phyloP scores from a whole-genome alignment of 805 yeast species.

The Nakazawaea pomicola region DNA sequence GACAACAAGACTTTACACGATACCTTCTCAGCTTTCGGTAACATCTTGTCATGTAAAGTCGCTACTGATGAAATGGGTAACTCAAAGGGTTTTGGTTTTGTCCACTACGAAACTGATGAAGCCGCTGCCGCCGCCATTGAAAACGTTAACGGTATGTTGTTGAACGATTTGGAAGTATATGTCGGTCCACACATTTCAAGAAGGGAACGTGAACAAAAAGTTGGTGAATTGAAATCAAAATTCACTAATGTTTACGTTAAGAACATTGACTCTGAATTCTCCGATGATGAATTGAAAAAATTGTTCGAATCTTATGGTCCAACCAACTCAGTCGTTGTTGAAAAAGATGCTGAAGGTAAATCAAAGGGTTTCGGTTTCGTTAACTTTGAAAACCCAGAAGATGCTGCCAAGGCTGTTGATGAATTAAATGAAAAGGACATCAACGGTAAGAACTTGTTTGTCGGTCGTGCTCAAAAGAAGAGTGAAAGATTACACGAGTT shows the following conservation, averaged over 20 bases:
- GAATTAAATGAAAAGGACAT: constrained; percentile 83
- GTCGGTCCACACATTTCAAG: constrained; percentile 92
- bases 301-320: constrained; percentile 71
- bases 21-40: constrained; percentile 95
- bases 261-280: constrained; percentile 71
- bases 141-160: constrained; percentile 96
- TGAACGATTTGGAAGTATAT: constrained; percentile 92
- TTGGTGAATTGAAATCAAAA: constrained; percentile 85
- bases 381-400: constrained; percentile 82
- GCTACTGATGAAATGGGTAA: constrained; percentile 89
- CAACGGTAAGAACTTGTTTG: constrained; percentile 82
- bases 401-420: constrained; percentile 88
- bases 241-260: constrained; percentile 95
- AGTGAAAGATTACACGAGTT: constrained; percentile 95
- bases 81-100: constrained; percentile 96
- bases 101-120: constrained; percentile 90
- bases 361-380: constrained; percentile 95
- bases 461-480: constrained; percentile 99
- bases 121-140: constrained; percentile 93
- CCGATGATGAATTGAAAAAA: constrained; percentile 66
- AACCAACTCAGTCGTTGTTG: constrained; percentile 78
- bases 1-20: constrained; percentile 99
- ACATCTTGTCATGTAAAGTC: constrained; percentile 92
- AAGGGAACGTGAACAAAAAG: constrained; percentile 91
- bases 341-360: constrained; percentile 80